Base-by-base conservation (phyloP, 805 yeast genomes). In the Cephaloascus fragrans region DNA sequence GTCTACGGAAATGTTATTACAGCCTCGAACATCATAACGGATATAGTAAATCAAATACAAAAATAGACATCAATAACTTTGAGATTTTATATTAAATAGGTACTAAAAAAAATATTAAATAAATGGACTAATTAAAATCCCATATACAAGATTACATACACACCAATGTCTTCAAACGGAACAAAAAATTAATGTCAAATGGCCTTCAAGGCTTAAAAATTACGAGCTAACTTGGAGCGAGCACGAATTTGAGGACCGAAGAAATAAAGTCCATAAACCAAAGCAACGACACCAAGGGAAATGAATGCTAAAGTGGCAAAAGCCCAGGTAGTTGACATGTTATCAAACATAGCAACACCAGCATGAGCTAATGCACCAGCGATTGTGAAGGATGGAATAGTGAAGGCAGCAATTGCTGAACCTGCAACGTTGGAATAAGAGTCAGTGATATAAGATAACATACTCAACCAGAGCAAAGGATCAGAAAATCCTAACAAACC, bases 341-440 rank as follows among this genome's bases (percentile, higher is more conserved):
- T 48, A 2, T 49, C 57, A 44, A 59, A 59, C 62, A 59, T 57
- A 34, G 64, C 64, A 39, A 59, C 59, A 56, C 64, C 64, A 19
- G 62, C 64, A 40, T 59, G 64, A 15, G 64, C 48, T 19, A 59
- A 46, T 14, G 55, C 55, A 32, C 57, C 64, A 34, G 64, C 62
- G 42, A 59, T 57, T 15, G 56, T 50, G 42, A 59, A 59, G 3
- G 64, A 59, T 26, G 64, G 64, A 32, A 59, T 59, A 32, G 60
- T 52, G 49, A 59, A 59, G 2, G 59, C 64, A 12, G 62, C 62
- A 43, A 59, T 54, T 26, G 62, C 64, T 35, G 62, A 57, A 37
- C 52, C 56, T 15, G 58, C 45, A 19, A 60, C 49, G 33, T 55
- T 56, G 28, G 62, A 51, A 38, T 59, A 59, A 23, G 61, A 48